These are phyloP conservation scores for Stellera chamaejasme DNA, from an alignment of 345 rosid species.

Conservation along the genomic window DNA sequence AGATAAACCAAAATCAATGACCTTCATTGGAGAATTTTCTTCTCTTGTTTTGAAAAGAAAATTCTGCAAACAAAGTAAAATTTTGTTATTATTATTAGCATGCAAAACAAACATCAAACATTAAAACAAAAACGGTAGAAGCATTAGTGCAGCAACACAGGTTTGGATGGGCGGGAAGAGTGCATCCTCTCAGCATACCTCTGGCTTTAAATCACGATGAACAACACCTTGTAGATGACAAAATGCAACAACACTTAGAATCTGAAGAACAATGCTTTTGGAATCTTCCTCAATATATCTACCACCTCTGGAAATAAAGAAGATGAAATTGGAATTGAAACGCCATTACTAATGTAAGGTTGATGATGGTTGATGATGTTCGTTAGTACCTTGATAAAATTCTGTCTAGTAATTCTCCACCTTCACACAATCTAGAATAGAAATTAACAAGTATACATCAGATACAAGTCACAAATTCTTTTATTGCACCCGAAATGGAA, in stretches of 20 bases:
- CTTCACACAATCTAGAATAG: constrained; percentile 79
- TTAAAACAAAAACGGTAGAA: neutral
- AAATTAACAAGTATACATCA: neutral
- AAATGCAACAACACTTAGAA: constrained; percentile 77
- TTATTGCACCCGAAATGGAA: neutral
- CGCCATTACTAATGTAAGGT: neutral
- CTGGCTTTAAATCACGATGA: constrained; percentile 94
- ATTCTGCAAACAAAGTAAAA: constrained; percentile 38
- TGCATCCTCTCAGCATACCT: constrained; percentile 37
- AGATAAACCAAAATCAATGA: constrained; percentile 93
- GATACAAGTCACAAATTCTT: neutral
- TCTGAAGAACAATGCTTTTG: constrained; percentile 62
- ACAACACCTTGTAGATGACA: constrained; percentile 98
- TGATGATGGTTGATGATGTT: neutral
- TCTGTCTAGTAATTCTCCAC: constrained; percentile 91
- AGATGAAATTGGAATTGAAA: neutral
- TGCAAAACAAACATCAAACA: too few species aligned
- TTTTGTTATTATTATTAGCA: too few species aligned
- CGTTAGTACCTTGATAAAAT: constrained; percentile 67
- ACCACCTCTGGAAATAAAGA: constrained; percentile 69
- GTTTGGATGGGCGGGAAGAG: too few species aligned
- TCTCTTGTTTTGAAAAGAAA: constrained; percentile 75
- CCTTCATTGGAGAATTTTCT: constrained; percentile 79
- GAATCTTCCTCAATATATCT: constrained; percentile 88
- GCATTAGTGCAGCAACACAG: too few species aligned